Percentiles rank a stretch among this genome's conserved stretches.
Conservation (phyloP, 305 asterid genomes). For the Solanum hybrid region DNA sequence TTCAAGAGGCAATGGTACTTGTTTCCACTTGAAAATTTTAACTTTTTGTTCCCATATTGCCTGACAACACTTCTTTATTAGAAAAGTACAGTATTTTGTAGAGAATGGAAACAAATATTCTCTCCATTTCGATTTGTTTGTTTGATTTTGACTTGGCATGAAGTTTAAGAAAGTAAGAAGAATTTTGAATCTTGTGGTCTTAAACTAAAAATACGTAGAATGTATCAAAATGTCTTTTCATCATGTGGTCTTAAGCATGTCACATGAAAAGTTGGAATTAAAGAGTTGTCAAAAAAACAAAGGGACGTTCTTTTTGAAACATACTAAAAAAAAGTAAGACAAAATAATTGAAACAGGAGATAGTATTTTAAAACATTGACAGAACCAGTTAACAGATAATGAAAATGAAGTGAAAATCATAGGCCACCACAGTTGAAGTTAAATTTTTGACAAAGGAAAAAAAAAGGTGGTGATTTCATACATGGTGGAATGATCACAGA, state of each 20-base stretch:
- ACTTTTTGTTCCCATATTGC: not conserved
- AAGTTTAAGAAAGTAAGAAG: not conserved
- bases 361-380: not conserved
- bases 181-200: not conserved
- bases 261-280: not conserved
- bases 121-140: not conserved
- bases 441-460: not conserved
- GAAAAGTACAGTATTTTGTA: not conserved
- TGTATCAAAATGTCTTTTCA: not conserved
- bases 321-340: not conserved
- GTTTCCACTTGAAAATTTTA: not conserved
- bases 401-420: not conserved
- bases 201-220: not conserved
- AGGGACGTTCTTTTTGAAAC: not conserved
- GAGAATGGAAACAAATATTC: not conserved
- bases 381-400: not conserved
- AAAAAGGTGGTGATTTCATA: not conserved
- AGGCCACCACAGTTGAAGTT: not conserved
- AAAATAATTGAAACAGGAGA: not conserved
- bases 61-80: not conserved
- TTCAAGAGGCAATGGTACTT: not conserved
- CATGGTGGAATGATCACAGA: not conserved
- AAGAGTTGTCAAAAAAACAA: not conserved
- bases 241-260: not conserved
- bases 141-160: not conserved